A percentile compares a stretch with the other conserved stretches of the same genome.
These are phyloP conservation scores for Stipa capillata DNA, from an alignment of 176 grass and related monocot genomes.

Conservation along the genomic window DNA sequence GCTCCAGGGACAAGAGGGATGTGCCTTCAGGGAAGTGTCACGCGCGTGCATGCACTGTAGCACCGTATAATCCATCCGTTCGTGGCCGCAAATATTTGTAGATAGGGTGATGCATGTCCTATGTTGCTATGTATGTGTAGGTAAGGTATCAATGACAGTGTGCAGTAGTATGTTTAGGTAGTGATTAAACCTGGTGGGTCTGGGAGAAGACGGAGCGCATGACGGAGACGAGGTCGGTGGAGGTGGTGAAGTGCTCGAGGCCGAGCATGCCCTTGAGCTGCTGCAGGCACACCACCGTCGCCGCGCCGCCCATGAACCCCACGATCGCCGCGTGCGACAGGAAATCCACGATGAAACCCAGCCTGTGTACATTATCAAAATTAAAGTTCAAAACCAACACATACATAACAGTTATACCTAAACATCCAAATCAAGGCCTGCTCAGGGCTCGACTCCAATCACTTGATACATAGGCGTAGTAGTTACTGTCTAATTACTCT, in stretches of 20 bases:
- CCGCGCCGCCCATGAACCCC: constrained; percentile 94
- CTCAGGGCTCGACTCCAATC: not conserved
- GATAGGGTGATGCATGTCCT: too few species aligned
- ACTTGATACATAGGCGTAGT: not conserved
- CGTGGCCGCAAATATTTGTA: too few species aligned
- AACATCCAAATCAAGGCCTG: not conserved
- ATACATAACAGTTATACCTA: not conserved
- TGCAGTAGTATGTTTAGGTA: not conserved
- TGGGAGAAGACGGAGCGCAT: constrained; percentile 80
- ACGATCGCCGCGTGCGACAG: constrained; percentile 88
- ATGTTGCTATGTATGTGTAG: not conserved
- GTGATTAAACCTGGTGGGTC: constrained; percentile 49
- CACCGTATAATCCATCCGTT: not conserved
- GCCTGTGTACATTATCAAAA: not conserved
- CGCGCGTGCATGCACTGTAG: not conserved
- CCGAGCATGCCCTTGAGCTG: constrained; percentile 92
- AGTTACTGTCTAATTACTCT: not conserved
- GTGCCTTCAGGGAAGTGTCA: not conserved
- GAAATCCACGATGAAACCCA: constrained; percentile 94
- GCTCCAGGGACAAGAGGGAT: not conserved
- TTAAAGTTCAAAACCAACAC: not conserved
- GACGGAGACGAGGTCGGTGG: constrained; percentile 86
- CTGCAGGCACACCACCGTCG: constrained; percentile 91
- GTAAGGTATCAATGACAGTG: not conserved
- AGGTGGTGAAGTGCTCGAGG: constrained; percentile 68